Evolutionary conservation across 179 eudicot genomes (phyloP).

Genomic region (Monotropa hypopitys): DNA sequence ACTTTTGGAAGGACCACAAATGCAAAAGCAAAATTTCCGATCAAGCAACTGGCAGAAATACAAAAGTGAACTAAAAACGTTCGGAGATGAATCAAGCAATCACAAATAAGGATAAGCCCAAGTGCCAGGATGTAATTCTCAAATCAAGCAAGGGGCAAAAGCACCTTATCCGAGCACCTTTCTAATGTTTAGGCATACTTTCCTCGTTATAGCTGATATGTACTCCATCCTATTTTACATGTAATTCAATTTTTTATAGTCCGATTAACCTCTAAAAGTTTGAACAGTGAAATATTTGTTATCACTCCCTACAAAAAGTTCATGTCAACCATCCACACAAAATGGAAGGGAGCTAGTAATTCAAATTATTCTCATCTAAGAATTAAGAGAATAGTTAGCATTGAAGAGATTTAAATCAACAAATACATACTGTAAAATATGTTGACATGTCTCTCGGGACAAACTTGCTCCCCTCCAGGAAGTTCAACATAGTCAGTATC

Average conservation of each 20-base stretch:
- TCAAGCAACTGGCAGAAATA: neutral
- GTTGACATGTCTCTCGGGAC: constrained; percentile 73
- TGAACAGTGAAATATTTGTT: neutral
- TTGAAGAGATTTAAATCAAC: neutral
- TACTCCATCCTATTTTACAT: neutral
- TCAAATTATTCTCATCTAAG: constrained; percentile 1
- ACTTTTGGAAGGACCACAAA: neutral
- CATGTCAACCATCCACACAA: neutral
- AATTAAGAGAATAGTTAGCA: neutral
- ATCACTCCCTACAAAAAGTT: too few species aligned
- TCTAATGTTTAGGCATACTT: neutral
- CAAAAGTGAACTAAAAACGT: neutral
- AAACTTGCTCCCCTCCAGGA: constrained; percentile 70
- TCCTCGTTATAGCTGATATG: neutral
- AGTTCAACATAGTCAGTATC: constrained; percentile 68
- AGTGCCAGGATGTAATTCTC: neutral
- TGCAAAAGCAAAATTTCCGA: neutral
- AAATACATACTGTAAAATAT: constrained; percentile 56
- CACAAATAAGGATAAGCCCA: neutral
- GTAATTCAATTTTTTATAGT: neutral
- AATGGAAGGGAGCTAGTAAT: neutral
- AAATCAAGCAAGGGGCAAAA: neutral
- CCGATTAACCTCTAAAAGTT: neutral
- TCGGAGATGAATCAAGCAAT: neutral
- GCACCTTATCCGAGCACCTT: neutral